Conservation (phyloP, 139 green algal species). For the Closterium sp. region DNA sequence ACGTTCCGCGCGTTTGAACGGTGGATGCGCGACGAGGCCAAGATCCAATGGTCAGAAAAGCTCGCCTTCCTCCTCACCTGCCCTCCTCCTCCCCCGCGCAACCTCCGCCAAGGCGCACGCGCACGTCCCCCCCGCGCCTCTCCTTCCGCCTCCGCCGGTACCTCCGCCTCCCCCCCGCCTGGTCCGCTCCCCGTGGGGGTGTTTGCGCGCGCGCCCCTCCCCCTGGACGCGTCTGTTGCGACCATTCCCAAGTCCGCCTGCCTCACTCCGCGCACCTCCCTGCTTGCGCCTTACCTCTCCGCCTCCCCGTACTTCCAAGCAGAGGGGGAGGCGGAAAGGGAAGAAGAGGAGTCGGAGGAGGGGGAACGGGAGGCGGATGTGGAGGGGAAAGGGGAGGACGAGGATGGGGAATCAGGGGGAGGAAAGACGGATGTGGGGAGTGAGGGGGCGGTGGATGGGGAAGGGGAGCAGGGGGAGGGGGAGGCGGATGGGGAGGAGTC, state of each 20-base stretch:
- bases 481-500: background rate
- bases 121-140: background rate
- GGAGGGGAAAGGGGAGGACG: background rate
- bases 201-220: background rate
- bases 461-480: too few relatives aligned
- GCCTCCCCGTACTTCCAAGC: background rate
- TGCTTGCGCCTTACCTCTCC: background rate
- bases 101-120: background rate
- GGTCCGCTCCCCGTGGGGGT: background rate
- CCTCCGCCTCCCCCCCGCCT: background rate
- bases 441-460: background rate
- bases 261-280: constrained; percentile 1
- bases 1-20: constrained; percentile 12
- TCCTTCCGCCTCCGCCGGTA: background rate
- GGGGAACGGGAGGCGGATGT: background rate
- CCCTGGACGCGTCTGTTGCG: background rate
- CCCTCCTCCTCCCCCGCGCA: background rate
- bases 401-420: background rate
- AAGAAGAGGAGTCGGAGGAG: too few relatives aligned
- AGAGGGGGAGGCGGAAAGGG: background rate
- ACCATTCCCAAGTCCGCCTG: constrained; percentile 16
- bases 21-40: constrained; percentile 7
- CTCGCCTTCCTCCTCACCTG: background rate
- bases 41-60: background rate
- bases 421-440: background rate